A percentile compares a stretch with the other conserved stretches of the same genome.
These are phyloP conservation scores for Daldinia childiae DNA, from an alignment of 495 filamentous ascomycete species.

Conservation along the genomic window DNA sequence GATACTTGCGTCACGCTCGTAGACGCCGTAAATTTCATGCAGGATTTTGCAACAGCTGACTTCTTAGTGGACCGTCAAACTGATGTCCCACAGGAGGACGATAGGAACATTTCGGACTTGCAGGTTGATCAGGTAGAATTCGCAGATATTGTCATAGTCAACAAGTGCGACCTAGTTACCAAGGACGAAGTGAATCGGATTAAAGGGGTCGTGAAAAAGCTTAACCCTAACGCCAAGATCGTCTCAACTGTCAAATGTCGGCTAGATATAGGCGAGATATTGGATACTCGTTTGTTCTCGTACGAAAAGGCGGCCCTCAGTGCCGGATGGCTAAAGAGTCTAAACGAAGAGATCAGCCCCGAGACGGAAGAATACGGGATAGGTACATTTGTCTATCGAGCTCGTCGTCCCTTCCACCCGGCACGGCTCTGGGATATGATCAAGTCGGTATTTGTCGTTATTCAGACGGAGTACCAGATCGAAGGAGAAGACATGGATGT, in stretches of 20 bases:
- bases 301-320: slow-evolving; percentile 43
- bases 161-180: slow-evolving; percentile 58
- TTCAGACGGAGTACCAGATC: slow-evolving; percentile 50
- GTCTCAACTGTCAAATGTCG: slow-evolving; percentile 45
- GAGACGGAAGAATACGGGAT: slow-evolving; percentile 68
- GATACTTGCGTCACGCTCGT: slow-evolving; percentile 69
- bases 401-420: slow-evolving; percentile 63
- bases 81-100: slow-evolving; percentile 61
- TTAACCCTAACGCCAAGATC: slow-evolving; percentile 53
- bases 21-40: slow-evolving; percentile 67
- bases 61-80: slow-evolving; percentile 60
- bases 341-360: slow-evolving; percentile 52
- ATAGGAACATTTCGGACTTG: slow-evolving; percentile 67
- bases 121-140: slow-evolving; percentile 72
- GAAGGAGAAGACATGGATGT: background rate
- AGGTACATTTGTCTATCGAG: slow-evolving; percentile 65
- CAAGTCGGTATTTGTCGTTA: slow-evolving; percentile 63
- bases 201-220: slow-evolving; percentile 53
- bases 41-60: slow-evolving; percentile 66
- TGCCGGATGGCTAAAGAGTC: slow-evolving; percentile 46
- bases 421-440: slow-evolving; percentile 59
- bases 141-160: slow-evolving; percentile 66
- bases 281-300: slow-evolving; percentile 58
- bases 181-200: slow-evolving; percentile 53
- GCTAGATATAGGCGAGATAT: slow-evolving; percentile 60